Evolutionary conservation across 1,139 yeast genomes (phyloP).

Genomic region (Geotrichum aggregatum): DNA sequence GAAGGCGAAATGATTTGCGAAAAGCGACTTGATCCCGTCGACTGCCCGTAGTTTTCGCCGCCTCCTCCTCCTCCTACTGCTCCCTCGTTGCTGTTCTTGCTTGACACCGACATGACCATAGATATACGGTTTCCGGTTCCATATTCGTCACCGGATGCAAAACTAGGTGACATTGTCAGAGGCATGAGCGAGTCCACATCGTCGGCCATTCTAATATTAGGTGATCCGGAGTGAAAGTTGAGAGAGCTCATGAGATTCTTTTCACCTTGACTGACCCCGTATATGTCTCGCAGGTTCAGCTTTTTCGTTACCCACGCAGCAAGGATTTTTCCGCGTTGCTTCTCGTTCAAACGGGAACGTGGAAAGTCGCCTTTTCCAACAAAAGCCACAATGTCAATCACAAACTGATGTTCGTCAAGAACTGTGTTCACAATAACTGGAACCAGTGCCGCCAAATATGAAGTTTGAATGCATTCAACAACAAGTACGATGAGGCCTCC

Average conservation of each 20-base stretch:
- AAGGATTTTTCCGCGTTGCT: slow-evolving; percentile 69
- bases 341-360: slow-evolving; percentile 64
- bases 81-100: neutral
- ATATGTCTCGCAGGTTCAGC: slow-evolving; percentile 39
- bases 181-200: neutral
- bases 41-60: neutral
- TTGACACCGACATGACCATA: neutral
- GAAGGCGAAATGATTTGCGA: neutral
- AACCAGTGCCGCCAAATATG: slow-evolving; percentile 60
- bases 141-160: neutral
- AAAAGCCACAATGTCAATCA: slow-evolving; percentile 80
- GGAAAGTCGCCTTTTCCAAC: slow-evolving; percentile 63
- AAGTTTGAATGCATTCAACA: slow-evolving; percentile 50
- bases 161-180: neutral
- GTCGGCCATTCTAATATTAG: neutral
- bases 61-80: too few relatives aligned
- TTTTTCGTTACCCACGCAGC: slow-evolving; percentile 49
- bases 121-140: neutral
- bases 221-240: neutral
- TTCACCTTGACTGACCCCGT: slow-evolving; percentile 36
- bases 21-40: neutral
- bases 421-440: slow-evolving; percentile 79
- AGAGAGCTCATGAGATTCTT: slow-evolving; percentile 27
- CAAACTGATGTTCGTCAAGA: slow-evolving; percentile 73
- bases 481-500: slow-evolving; percentile 76